These are phyloP conservation scores for Rhizopogon vulgaris DNA, from an alignment of 768 basidiomycete genomes.

Conservation along the genomic window DNA sequence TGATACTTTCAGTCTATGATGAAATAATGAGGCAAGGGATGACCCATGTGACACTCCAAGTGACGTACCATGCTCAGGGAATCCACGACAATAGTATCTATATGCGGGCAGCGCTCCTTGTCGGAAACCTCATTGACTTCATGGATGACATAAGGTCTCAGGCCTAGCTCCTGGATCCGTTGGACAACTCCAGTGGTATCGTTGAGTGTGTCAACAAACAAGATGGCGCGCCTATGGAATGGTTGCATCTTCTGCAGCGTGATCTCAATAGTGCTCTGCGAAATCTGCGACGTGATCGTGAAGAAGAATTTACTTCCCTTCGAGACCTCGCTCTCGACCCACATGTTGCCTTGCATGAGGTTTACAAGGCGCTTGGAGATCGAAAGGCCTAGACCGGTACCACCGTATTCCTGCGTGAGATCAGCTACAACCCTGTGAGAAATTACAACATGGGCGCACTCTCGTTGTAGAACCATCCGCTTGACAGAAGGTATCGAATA, in stretches of 20 bases:
- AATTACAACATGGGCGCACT: slow-evolving; percentile 36
- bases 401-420: slow-evolving; percentile 78
- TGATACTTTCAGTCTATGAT: slow-evolving; percentile 74
- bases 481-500: slow-evolving; percentile 98
- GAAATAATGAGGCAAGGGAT: slow-evolving; percentile 13
- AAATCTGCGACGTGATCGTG: slow-evolving; percentile 85
- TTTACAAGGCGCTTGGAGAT: slow-evolving; percentile 96
- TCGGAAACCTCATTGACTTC: slow-evolving; percentile 76
- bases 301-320: slow-evolving; percentile 96
- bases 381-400: slow-evolving; percentile 92
- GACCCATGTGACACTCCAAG: neutral
- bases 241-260: slow-evolving; percentile 77
- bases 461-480: slow-evolving; percentile 97
- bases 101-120: slow-evolving; percentile 77
- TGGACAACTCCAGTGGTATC: slow-evolving; percentile 74
- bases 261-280: slow-evolving; percentile 64
- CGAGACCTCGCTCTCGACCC: slow-evolving; percentile 94
- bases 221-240: slow-evolving; percentile 81
- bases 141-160: slow-evolving; percentile 71
- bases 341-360: slow-evolving; percentile 98
- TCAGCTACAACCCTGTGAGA: slow-evolving; percentile 2
- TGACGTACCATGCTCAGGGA: slow-evolving; percentile 72
- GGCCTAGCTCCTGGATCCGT: slow-evolving; percentile 70
- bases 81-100: slow-evolving; percentile 95
- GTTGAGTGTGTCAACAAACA: slow-evolving; percentile 83